Conservation (phyloP, 148 eudicot genomes). For the Simmondsia chinensis region DNA sequence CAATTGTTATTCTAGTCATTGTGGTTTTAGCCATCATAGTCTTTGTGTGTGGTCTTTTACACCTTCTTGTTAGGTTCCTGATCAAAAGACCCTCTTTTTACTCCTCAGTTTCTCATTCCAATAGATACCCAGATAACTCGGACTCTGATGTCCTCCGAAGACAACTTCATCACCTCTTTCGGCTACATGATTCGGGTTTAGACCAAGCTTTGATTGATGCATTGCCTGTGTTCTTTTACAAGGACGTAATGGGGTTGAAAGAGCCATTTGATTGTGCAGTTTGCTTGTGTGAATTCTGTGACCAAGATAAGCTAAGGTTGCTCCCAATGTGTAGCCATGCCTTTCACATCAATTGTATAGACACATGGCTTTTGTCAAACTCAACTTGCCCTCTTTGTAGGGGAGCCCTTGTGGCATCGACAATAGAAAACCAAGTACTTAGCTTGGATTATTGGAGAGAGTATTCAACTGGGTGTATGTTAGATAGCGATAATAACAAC, state of each 20-base stretch:
- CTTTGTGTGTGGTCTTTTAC: slow-evolving; percentile 43
- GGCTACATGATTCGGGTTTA: slow-evolving; percentile 41
- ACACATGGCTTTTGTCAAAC: slow-evolving; percentile 45
- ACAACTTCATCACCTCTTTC: slow-evolving; percentile 45
- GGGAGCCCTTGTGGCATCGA: slow-evolving; percentile 20
- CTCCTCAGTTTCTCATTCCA: slow-evolving; percentile 29
- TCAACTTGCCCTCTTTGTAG: slow-evolving; percentile 60
- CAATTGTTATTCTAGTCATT: slow-evolving; percentile 32
- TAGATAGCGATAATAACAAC: slow-evolving; percentile 10
- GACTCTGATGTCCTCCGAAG: slow-evolving; percentile 35
- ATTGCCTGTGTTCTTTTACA: slow-evolving; percentile 33
- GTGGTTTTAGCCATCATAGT: slow-evolving; percentile 35
- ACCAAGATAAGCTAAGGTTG: slow-evolving; percentile 32
- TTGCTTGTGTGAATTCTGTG: slow-evolving; percentile 33
- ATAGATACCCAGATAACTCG: slow-evolving; percentile 20
- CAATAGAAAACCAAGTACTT: slow-evolving; percentile 19
- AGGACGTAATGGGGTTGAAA: slow-evolving; percentile 28
- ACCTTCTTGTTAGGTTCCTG: slow-evolving; percentile 34
- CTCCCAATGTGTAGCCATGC: slow-evolving; percentile 49
- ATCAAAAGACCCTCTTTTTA: slow-evolving; percentile 33
- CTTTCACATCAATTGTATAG: slow-evolving; percentile 38
- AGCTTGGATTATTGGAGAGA: slow-evolving; percentile 26
- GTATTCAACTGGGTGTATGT: slow-evolving; percentile 12
- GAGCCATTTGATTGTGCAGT: slow-evolving; percentile 54
- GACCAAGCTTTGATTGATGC: slow-evolving; percentile 42